Conservation (phyloP, 768 basidiomycete genomes). For the Tulasnella sp. region DNA sequence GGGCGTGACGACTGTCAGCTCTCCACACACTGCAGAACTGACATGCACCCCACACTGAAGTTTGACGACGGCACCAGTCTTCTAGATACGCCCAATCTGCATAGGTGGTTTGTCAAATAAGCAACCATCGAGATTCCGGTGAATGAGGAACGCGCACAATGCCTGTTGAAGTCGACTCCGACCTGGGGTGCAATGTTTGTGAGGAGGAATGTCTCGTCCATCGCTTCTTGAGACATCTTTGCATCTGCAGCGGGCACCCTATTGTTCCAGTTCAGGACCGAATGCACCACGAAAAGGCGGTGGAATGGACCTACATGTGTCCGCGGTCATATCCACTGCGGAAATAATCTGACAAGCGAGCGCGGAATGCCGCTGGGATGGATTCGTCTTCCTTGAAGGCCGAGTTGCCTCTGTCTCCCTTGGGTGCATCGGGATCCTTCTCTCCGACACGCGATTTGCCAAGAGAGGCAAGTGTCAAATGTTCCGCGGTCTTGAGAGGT, state of each 20-base stretch:
- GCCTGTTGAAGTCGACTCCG: constrained; percentile 92
- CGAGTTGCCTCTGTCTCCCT: constrained; percentile 57
- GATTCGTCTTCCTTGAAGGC: constrained; percentile 72
- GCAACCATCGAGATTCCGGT: not conserved
- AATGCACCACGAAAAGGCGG: not conserved
- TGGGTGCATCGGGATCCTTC: constrained; percentile 25
- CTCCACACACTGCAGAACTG: not conserved
- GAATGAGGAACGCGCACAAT: constrained; percentile 46
- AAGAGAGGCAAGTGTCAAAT: constrained; percentile 69
- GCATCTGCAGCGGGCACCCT: constrained; percentile 98
- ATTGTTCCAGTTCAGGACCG: not conserved
- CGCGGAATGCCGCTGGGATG: constrained; percentile 65
- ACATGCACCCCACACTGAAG: constrained; percentile 32
- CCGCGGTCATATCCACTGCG: constrained; percentile 90
- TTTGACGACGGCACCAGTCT: constrained; percentile 88
- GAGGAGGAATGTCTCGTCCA: constrained; percentile 92
- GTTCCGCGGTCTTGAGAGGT: constrained; percentile 74
- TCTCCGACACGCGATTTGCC: constrained; percentile 34
- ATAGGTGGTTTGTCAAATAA: not conserved
- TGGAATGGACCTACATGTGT: constrained; percentile 59
- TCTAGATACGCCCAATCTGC: constrained; percentile 94
- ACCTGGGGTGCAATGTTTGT: constrained; percentile 98
- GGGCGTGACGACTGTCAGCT: not conserved
- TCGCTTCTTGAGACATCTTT: constrained; percentile 79
- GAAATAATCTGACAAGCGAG: constrained; percentile 80